Base-by-base conservation (phyloP, 139 green algal genomes). In the Gonium pectorale region DNA sequence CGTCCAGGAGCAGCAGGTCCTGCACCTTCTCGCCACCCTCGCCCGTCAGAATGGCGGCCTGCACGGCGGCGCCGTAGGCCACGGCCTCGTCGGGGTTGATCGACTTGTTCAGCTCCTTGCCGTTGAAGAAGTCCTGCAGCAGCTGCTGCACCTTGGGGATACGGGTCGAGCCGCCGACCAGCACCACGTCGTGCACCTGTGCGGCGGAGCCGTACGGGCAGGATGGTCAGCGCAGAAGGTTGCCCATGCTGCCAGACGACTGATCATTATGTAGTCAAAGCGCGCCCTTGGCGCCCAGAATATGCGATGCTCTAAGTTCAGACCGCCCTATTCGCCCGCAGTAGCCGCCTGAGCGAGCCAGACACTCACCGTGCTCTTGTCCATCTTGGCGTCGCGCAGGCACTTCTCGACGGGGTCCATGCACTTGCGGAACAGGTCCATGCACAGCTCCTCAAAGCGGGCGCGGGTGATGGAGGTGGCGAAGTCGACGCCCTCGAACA, bases 61-160 rank as follows among this genome's bases (percentile, higher is more conserved):
- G 95, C 17, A 99, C 97, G 26, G 97, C 97, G 26, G 97, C 97
- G 51, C 97, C 97, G 88, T 99, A 99, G 9, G 97, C 97, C 27
- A 99, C 97, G 22, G 97, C 97, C 93, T 99, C 97, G 85, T 99
- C 97, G 33, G 97, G 97, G 95, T 99, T 99, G 95, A 99, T 99
- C 85, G 77, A 94, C 93, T 99, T 99, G 96, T 95, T 98, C 49
- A 99, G 95, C 93, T 99, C 97, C 95, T 99, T 99, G 89, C 97
- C 97, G 84, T 98, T 98, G 95, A 99, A 99, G 90, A 98, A 99
- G 91, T 99, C 97, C 90, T 97, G 93, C 69, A 99, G 95, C 88
- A 99, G 91, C 83, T 93, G 80, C 93, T 99, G 97, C 79, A 99
- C 96, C 93, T 99, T 99, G 89, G 97, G 97, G 84, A 99, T 99